Conservation (phyloP, 306 rosid genomes). For the Citrullus colocynthis region DNA sequence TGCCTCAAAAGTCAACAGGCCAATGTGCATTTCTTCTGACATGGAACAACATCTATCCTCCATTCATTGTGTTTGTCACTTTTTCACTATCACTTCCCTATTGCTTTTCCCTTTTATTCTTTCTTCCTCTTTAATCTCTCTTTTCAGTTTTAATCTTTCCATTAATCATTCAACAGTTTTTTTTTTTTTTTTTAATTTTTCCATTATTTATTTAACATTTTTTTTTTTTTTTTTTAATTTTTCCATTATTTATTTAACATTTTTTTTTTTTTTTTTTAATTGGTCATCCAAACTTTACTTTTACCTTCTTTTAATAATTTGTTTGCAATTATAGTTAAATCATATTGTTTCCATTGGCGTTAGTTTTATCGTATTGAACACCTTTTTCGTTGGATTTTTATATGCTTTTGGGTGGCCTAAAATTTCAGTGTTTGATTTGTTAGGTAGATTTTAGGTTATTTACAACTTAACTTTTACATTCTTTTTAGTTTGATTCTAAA, state of each 20-base stretch:
- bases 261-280: too few relatives aligned
- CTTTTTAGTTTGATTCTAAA: background rate
- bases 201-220: too few relatives aligned
- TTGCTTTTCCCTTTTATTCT: background rate
- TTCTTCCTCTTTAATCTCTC: too few relatives aligned
- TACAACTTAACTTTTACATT: background rate
- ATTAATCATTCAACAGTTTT: too few relatives aligned
- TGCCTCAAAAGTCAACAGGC: background rate
- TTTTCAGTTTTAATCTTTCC: too few relatives aligned
- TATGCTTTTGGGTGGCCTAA: background rate
- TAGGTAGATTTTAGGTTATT: background rate
- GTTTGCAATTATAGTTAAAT: background rate
- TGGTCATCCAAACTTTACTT: background rate
- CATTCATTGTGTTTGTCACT: background rate
- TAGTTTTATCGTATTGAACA: background rate
- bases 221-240: too few relatives aligned
- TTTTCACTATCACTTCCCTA: background rate
- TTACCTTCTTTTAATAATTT: background rate
- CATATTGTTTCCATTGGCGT: background rate
- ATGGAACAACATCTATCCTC: background rate
- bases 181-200: too few relatives aligned
- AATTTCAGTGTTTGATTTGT: background rate
- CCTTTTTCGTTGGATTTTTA: background rate
- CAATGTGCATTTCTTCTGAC: background rate
- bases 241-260: too few relatives aligned